Base-by-base conservation (phyloP, 805 yeast species). In the Candida quercuum region DNA sequence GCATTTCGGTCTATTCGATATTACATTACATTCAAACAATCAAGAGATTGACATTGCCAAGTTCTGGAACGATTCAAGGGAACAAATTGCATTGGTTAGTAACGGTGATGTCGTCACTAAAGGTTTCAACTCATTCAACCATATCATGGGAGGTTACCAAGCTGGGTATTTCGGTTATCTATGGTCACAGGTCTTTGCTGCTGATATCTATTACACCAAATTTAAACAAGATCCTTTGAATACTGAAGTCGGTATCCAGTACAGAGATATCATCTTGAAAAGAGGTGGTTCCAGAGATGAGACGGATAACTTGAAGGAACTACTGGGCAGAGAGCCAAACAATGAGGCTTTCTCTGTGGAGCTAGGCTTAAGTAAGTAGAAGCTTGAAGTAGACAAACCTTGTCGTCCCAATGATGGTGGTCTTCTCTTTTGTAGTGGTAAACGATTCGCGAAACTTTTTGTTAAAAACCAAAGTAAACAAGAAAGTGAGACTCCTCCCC, bases 81-180 rank as follows among this genome's bases (percentile, higher is more conserved):
- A 76, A 51, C 75, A 78, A n/a, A 67, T 83, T 17, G 69, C 83
- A 5, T 54, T 82, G 31, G 67, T 80, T 20, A 64, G 72, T 19
- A 71, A 71, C 39, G 86, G 80, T 28, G 76, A 72, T 24, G 63
- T 61, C 19, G 49, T 59, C 16, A 74, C 81, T n/a, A 74, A 70
- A 41, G 93, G 93, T 4, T 84, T 75, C 52, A 78, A 81, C 23
- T 78, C 87, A 0, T 86, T 86, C 57, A 86, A 86, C 2, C 96
- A 86, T 55, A 71, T 74, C 38, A 74, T 85, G 57, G 75, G 81
- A 67, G 87, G 87, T 27, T 91, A 94, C 14, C 86, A 86, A 58
- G 91, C 85, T 38, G 78, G 89, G 10, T 86, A 86, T 61, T 86
- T 86, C 51, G 95, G 95, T 2, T 86, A 86, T 58, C 61, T 86